Base-by-base conservation (phyloP, 192 early-diverging fungal genomes). In the Podila epicladia region DNA sequence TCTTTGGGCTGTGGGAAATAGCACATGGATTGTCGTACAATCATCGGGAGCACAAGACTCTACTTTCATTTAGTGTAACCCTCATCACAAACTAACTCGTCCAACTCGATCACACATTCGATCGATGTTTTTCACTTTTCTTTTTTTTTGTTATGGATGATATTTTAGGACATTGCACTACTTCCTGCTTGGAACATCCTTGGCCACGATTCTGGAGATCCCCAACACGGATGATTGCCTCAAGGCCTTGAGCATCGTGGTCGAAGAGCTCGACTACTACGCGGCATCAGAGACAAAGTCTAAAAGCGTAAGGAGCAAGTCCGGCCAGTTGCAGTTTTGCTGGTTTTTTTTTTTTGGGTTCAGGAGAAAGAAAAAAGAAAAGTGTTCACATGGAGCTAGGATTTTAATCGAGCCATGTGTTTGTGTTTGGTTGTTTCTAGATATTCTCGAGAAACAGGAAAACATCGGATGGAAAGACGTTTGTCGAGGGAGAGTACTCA, bases 141-240 rank as follows among this genome's bases (percentile, higher is more conserved):
- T 2, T 17, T 48, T 26, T 31, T 28, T 20, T 3, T 22, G 6
- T 15, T 20, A 2, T 24, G 9, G 4, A 9, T 15, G 4, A 45
- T 45, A 45, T 3, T 3, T 33, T 57, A 77, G 74, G 58, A 48
- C 74, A 6, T 19, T 65, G 8, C 63, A 65, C 5, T 77, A 64
- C 64, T 77, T 77, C 29, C 60, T 60, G 49, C 31, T 70, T 11
- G 74, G 74, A 15, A 77, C 74, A 60, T 71, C 74, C 4, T 20
- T 77, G 20, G 74, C 74, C 15, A 64, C 74, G 7, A 77, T 71
- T 48, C 68, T 77, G 13, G 74, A 77, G 17, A 77, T 77, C 28
- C 74, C 74, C 9, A 70, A 24, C 26, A 55, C 64, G 15, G 48
- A 20, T 17, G 74, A 77, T 29, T 77, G 45, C 17, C 19, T 77